Conservation (phyloP, 495 filamentous ascomycete species). For the Ramalina peruviana region DNA sequence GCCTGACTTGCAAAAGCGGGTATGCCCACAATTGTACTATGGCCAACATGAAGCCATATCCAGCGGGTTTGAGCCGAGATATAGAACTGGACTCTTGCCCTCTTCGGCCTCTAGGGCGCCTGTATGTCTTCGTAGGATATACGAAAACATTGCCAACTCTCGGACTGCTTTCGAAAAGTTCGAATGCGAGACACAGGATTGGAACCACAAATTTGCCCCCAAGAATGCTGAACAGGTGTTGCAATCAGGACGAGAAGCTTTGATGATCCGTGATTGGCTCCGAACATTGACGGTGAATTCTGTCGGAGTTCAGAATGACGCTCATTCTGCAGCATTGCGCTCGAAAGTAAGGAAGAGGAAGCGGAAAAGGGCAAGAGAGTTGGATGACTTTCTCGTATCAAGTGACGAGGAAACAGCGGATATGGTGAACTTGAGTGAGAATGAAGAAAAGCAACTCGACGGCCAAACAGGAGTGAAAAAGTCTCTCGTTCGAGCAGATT, state of each 20-base stretch:
- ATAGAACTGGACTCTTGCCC: neutral
- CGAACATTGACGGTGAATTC: constrained; percentile 54
- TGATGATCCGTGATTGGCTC: constrained; percentile 76
- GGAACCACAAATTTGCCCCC: constrained; percentile 84
- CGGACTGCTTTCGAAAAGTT: constrained; percentile 71
- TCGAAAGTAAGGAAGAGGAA: constrained; percentile 47
- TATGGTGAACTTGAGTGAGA: constrained; percentile 57
- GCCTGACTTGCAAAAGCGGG: constrained; percentile 17
- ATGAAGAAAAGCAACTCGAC: constrained; percentile 33
- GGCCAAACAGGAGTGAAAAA: constrained; percentile 31
- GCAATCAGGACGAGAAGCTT: constrained; percentile 56
- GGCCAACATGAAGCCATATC: neutral
- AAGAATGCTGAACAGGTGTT: constrained; percentile 54
- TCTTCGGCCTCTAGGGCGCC: constrained; percentile 20
- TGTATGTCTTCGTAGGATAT: constrained; percentile 46
- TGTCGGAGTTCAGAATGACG: constrained; percentile 47
- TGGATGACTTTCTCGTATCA: constrained; percentile 76
- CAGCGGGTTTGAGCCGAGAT: too few species aligned
- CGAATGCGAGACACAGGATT: constrained; percentile 56
- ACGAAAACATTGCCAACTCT: constrained; percentile 39
- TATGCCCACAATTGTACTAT: constrained; percentile 10
- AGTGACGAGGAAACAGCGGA: constrained; percentile 70
- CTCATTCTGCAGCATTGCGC: constrained; percentile 23
- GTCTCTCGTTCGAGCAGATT: constrained; percentile 50
- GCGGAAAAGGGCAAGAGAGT: constrained; percentile 49